phyloP scores from a whole-genome alignment of 192 early-diverging fungal genomes.

The Backusella australiensis region DNA sequence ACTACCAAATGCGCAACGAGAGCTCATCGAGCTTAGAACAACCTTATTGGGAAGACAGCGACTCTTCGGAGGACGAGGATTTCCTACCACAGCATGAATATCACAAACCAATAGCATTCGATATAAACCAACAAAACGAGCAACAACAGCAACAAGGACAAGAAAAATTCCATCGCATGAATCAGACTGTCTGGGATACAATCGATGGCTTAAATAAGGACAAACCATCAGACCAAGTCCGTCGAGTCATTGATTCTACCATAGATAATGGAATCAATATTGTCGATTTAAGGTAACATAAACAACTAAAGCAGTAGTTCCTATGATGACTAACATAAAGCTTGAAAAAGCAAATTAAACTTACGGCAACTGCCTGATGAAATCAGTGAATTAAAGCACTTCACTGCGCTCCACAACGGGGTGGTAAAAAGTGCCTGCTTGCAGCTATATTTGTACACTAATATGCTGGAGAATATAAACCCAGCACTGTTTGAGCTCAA shows the following conservation, averaged over 20 bases:
- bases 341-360: conserved; percentile 15
- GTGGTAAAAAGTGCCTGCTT: conserved; percentile 26
- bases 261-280: conserved; percentile 27
- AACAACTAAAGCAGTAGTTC: background rate
- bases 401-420: conserved; percentile 28
- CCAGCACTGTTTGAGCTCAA: conserved; percentile 41
- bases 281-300: conserved; percentile 27
- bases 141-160: background rate
- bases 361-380: conserved; percentile 31
- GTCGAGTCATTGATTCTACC: conserved; percentile 21
- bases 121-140: background rate
- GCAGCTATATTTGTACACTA: conserved; percentile 45
- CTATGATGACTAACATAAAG: background rate
- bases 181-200: conserved; percentile 13
- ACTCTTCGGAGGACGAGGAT: conserved; percentile 26
- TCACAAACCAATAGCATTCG: conserved; percentile 4
- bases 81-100: conserved; percentile 12
- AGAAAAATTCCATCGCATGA: conserved; percentile 11
- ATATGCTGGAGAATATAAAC: conserved; percentile 31
- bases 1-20: background rate
- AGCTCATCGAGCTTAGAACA: background rate
- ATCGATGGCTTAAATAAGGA: conserved; percentile 3
- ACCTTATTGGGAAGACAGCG: conserved; percentile 24
- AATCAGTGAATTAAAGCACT: conserved; percentile 23
- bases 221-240: conserved; percentile 12